Evolutionary conservation across 1,139 yeast species (phyloP).

Genomic region (Chernovozyma aurita): DNA sequence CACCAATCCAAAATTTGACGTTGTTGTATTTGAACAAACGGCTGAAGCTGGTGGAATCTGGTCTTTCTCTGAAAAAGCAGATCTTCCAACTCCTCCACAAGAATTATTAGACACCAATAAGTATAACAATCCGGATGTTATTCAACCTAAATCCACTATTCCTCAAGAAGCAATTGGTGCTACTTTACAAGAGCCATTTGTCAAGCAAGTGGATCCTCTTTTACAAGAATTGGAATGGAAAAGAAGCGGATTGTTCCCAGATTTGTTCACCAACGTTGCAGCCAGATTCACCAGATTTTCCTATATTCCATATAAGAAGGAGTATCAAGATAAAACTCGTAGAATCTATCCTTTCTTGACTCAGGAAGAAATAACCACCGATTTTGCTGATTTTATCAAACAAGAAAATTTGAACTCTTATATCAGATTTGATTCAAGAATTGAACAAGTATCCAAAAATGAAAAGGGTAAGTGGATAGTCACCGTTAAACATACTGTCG

Average conservation of each 20-base stretch:
- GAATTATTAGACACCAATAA: constrained; percentile 22
- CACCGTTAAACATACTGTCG: constrained; percentile 24
- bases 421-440: constrained; percentile 35
- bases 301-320: constrained; percentile 25
- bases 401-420: constrained; percentile 24
- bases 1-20: constrained; percentile 17
- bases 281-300: constrained; percentile 40
- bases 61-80: constrained; percentile 23
- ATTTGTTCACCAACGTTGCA: constrained; percentile 46
- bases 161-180: constrained; percentile 14
- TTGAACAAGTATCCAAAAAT: constrained; percentile 31
- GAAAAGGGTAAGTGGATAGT: constrained; percentile 38
- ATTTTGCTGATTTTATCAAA: constrained; percentile 26
- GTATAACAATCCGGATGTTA: constrained; percentile 22
- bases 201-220: constrained; percentile 8
- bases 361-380: constrained; percentile 29
- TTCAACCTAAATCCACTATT: constrained; percentile 18
- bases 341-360: constrained; percentile 39
- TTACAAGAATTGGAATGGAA: constrained; percentile 32
- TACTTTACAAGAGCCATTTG: not conserved
- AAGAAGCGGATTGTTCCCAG: constrained; percentile 37
- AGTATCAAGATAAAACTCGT: constrained; percentile 21
- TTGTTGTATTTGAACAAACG: constrained; percentile 31
- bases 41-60: constrained; percentile 32
- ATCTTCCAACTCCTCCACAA: constrained; percentile 28